These are phyloP conservation scores for Clonostachys rhizophaga DNA, from an alignment of 2,329 filamentous ascomycete species.

Conservation along the genomic window DNA sequence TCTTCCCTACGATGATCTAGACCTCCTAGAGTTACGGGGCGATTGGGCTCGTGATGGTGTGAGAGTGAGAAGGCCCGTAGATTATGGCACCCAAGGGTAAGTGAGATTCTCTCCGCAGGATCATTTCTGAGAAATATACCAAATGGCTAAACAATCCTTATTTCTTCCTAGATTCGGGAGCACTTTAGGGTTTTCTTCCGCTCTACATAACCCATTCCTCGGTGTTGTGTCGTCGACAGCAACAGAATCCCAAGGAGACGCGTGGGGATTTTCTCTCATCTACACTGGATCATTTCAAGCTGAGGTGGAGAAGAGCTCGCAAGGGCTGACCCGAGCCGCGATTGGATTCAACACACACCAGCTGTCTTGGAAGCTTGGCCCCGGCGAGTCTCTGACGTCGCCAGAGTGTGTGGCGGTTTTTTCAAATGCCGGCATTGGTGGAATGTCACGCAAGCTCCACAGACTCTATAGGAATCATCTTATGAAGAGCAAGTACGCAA, in stretches of 20 bases:
- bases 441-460: slow-evolving; percentile 59
- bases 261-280: slow-evolving; percentile 61
- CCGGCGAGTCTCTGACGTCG: slow-evolving; percentile 52
- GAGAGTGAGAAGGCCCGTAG: slow-evolving; percentile 46
- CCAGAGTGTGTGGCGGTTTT: slow-evolving; percentile 61
- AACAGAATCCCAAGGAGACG: slow-evolving; percentile 56
- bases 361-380: slow-evolving; percentile 49
- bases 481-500: slow-evolving; percentile 49
- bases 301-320: slow-evolving; percentile 56
- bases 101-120: slow-evolving; percentile 4
- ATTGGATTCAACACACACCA: slow-evolving; percentile 58
- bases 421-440: slow-evolving; percentile 52
- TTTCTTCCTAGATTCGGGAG: slow-evolving; percentile 41
- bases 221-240: slow-evolving; percentile 49
- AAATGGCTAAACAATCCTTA: not conserved
- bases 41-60: slow-evolving; percentile 60
- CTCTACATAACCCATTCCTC: slow-evolving; percentile 62
- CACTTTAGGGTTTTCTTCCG: slow-evolving; percentile 56
- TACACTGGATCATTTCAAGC: slow-evolving; percentile 60
- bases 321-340: slow-evolving; percentile 54
- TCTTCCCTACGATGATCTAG: slow-evolving; percentile 52
- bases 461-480: slow-evolving; percentile 57
- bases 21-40: slow-evolving; percentile 57
- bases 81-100: slow-evolving; percentile 51
- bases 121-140: not conserved